Evolutionary conservation across 2,329 filamentous ascomycete genomes (phyloP).

Genomic region (Colletotrichum simmondsii): DNA sequence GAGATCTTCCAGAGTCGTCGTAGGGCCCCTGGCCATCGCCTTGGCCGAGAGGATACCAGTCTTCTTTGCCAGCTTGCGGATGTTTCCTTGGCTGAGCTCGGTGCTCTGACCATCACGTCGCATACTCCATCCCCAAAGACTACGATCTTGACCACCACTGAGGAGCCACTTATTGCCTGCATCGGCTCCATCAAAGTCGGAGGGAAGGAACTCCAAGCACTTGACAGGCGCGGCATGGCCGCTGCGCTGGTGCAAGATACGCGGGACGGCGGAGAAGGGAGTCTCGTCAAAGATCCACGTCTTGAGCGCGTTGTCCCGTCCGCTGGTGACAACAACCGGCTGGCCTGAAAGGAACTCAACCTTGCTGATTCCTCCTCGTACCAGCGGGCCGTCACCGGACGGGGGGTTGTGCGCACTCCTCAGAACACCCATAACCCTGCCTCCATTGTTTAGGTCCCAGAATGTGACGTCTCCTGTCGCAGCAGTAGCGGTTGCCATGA

Average conservation of each 20-base stretch:
- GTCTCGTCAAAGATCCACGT: slow-evolving; percentile 97
- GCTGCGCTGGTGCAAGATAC: slow-evolving; percentile 85
- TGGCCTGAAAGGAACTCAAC: slow-evolving; percentile 91
- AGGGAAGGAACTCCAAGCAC: slow-evolving; percentile 84
- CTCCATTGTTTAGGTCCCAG: slow-evolving; percentile 94
- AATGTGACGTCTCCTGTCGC: slow-evolving; percentile 90
- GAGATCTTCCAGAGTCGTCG: slow-evolving; percentile 75
- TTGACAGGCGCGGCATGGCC: slow-evolving; percentile 91
- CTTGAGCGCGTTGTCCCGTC: slow-evolving; percentile 91
- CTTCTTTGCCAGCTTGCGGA: slow-evolving; percentile 91
- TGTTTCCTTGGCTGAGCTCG: slow-evolving; percentile 90
- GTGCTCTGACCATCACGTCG: slow-evolving; percentile 93
- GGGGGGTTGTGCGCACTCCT: slow-evolving; percentile 89
- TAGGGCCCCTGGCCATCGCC: slow-evolving; percentile 68
- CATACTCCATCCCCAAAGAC: slow-evolving; percentile 96
- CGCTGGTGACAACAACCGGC: slow-evolving; percentile 89
- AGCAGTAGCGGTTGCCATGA: slow-evolving; percentile 90
- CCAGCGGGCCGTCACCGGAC: slow-evolving; percentile 60
- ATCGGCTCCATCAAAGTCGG: slow-evolving; percentile 89
- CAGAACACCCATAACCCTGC: slow-evolving; percentile 86
- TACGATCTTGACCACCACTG: slow-evolving; percentile 88
- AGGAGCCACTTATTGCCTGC: slow-evolving; percentile 93
- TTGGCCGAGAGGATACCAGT: slow-evolving; percentile 74
- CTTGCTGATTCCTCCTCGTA: slow-evolving; percentile 84
- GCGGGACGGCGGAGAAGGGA: slow-evolving; percentile 87